These are phyloP conservation scores for Gremmenia infestans DNA, from an alignment of 2,329 filamentous ascomycete genomes.

Conservation along the genomic window DNA sequence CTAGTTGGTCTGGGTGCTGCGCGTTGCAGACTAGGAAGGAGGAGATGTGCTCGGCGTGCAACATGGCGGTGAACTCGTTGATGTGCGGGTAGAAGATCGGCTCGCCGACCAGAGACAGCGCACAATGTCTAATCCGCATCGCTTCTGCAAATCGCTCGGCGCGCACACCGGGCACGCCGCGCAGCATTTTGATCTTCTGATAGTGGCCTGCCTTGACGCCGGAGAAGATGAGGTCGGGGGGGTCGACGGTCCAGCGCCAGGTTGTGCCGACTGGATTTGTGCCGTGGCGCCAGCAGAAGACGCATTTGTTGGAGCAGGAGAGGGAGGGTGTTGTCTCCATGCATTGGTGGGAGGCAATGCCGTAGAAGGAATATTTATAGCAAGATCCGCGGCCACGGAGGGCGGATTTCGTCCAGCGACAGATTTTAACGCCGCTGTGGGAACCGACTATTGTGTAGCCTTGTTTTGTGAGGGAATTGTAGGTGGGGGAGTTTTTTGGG, in stretches of 20 bases:
- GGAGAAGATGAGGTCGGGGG: constrained; percentile 81
- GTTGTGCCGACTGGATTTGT: constrained; percentile 96
- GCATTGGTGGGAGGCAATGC: constrained; percentile 91
- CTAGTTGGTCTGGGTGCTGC: constrained; percentile 89
- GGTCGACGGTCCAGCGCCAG: constrained; percentile 94
- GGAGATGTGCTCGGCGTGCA: constrained; percentile 82
- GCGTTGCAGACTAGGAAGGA: constrained; percentile 97
- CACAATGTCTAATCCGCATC: constrained; percentile 89
- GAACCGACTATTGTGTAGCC: constrained; percentile 93
- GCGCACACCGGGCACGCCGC: constrained; percentile 85
- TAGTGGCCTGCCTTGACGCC: constrained; percentile 91
- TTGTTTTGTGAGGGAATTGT: constrained; percentile 86
- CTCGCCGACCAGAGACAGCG: constrained; percentile 86
- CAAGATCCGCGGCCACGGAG: constrained; percentile 89
- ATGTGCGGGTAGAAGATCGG: constrained; percentile 99
- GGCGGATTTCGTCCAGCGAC: constrained; percentile 96
- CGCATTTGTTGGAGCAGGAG: constrained; percentile 96
- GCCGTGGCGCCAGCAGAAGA: constrained; percentile 98
- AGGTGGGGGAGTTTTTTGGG: constrained; percentile 82
- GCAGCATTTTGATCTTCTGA: constrained; percentile 96
- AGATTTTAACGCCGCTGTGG: constrained; percentile 96
- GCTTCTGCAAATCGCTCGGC: constrained; percentile 90
- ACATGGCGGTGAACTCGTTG: constrained; percentile 80
- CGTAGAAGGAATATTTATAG: constrained; percentile 98
- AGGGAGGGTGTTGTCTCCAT: constrained; percentile 98